Evolutionary conservation across 345 rosid species (phyloP).

Genomic region (Eucalyptus dawsonii): DNA sequence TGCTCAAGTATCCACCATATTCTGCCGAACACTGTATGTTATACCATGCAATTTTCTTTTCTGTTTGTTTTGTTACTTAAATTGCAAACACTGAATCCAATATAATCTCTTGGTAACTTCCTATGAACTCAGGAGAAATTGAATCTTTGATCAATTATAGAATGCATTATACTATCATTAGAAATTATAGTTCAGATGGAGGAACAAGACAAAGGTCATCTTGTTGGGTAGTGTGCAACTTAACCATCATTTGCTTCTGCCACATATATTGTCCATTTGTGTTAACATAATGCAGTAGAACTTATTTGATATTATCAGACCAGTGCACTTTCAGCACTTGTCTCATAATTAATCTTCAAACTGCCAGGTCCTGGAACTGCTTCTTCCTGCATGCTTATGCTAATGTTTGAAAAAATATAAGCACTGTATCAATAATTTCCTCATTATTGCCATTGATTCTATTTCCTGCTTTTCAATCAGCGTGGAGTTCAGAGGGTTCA

Average conservation of each 20-base stretch:
- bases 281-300: background rate
- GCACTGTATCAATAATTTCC: background rate
- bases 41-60: background rate
- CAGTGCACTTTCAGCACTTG: background rate
- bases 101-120: background rate
- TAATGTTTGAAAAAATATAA: background rate
- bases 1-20: background rate
- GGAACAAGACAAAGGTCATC: background rate
- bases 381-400: background rate
- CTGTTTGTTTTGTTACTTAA: background rate
- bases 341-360: background rate
- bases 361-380: background rate
- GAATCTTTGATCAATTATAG: background rate
- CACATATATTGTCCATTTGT: background rate
- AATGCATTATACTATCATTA: background rate
- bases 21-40: background rate
- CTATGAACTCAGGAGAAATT: background rate
- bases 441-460: background rate
- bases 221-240: background rate
- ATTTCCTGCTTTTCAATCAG: slow-evolving; percentile 20
- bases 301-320: background rate
- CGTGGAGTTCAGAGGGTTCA: slow-evolving; percentile 98
- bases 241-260: background rate
- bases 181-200: background rate
- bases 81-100: background rate